Conservation (phyloP, 331 rosid genomes). For the Malus hybrid region DNA sequence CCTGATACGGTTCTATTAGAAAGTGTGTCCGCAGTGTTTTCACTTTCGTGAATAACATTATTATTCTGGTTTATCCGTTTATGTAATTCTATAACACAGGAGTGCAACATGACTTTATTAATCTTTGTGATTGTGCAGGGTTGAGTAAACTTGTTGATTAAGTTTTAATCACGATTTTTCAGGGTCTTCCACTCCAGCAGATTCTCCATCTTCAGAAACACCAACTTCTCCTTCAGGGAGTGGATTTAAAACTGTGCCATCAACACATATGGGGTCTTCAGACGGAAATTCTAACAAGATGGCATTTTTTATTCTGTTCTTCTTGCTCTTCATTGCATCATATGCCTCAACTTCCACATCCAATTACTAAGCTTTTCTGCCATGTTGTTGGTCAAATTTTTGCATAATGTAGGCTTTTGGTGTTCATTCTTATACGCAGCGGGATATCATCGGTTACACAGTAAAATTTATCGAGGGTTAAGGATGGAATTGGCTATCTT, state of each 20-base stretch:
- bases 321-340: slow-evolving; percentile 17
- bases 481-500: no score
- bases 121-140: not conserved
- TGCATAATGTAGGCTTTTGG: not conserved
- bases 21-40: not conserved
- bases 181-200: slow-evolving; percentile 23
- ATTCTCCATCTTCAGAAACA: no score
- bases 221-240: not conserved
- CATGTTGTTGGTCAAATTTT: not conserved
- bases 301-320: slow-evolving; percentile 19
- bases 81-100: not conserved
- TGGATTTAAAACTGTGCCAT: not conserved
- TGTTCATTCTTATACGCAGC: not conserved
- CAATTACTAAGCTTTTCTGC: not conserved
- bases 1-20: no score
- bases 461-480: no score
- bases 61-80: not conserved
- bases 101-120: not conserved
- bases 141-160: not conserved
- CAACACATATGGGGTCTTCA: not conserved
- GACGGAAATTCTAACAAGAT: slow-evolving; percentile 13
- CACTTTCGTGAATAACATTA: not conserved
- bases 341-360: slow-evolving; percentile 6
- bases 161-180: not conserved
- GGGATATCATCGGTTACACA: not conserved